Evolutionary conservation across 495 filamentous ascomycete genomes (phyloP).

Genomic region (Penicillium subrubescens): DNA sequence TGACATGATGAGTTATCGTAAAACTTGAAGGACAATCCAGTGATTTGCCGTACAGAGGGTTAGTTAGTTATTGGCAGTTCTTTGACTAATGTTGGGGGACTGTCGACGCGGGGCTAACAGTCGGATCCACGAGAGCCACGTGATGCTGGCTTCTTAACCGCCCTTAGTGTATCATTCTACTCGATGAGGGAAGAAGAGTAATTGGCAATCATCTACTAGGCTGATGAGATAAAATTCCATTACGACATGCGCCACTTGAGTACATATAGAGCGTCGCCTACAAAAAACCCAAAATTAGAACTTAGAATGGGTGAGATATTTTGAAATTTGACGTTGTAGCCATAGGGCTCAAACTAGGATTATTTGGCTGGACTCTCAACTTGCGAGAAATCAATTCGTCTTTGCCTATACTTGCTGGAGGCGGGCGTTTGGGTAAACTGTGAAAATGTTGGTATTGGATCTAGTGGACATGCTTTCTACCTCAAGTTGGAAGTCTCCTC

Average conservation of each 20-base stretch:
- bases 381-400: background rate
- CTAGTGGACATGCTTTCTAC: background rate
- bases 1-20: constrained; percentile 34
- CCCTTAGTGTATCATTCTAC: background rate
- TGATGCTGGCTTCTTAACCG: background rate
- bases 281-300: too few species aligned
- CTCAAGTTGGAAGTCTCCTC: background rate
- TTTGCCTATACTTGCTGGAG: background rate
- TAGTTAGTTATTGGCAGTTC: too few species aligned
- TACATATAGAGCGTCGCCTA: too few species aligned
- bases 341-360: too few species aligned
- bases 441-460: background rate
- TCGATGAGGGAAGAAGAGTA: background rate
- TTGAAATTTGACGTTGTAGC: too few species aligned
- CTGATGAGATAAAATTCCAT: background rate
- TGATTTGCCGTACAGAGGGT: background rate
- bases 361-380: background rate
- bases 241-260: background rate
- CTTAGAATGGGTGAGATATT: too few species aligned
- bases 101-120: background rate
- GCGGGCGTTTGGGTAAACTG: background rate
- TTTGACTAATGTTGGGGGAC: background rate
- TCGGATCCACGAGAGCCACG: background rate
- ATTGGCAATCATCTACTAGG: too few species aligned
- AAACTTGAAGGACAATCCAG: background rate